Conservation (phyloP, 768 basidiomycete genomes). For the Tubosaeta sp. region DNA sequence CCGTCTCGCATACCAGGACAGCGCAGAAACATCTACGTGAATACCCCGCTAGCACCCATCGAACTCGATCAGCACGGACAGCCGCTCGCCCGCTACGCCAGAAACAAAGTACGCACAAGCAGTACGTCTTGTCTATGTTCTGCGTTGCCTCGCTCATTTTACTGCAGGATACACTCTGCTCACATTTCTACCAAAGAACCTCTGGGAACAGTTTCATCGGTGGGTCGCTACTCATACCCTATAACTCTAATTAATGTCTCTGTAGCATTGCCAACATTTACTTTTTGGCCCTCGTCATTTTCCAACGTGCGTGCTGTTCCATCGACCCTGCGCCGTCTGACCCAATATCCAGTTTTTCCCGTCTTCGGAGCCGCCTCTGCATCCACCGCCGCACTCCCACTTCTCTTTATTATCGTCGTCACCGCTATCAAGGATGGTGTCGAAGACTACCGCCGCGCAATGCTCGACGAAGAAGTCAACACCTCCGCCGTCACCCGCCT, state of each 20-base stretch:
- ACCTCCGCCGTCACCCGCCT: slow-evolving; percentile 90
- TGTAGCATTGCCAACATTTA: slow-evolving; percentile 85
- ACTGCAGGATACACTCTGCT: slow-evolving; percentile 78
- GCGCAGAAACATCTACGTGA: slow-evolving; percentile 79
- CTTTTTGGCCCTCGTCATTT: slow-evolving; percentile 77
- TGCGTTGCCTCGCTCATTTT: not conserved
- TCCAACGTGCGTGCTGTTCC: slow-evolving; percentile 54
- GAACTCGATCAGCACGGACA: slow-evolving; percentile 74
- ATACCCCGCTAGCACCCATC: slow-evolving; percentile 56
- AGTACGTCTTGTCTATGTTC: slow-evolving; percentile 49
- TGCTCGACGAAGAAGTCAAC: slow-evolving; percentile 91
- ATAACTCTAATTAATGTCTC: not conserved
- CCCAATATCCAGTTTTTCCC: slow-evolving; percentile 60
- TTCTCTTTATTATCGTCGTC: slow-evolving; percentile 80
- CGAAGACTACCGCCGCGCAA: slow-evolving; percentile 90
- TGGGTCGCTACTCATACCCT: slow-evolving; percentile 14
- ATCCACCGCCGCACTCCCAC: slow-evolving; percentile 76
- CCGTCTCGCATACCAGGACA: slow-evolving; percentile 39
- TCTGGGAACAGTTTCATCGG: slow-evolving; percentile 94
- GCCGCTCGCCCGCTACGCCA: slow-evolving; percentile 69
- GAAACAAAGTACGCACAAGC: slow-evolving; percentile 93
- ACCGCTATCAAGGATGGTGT: slow-evolving; percentile 95
- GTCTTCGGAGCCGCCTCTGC: slow-evolving; percentile 87
- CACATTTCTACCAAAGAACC: slow-evolving; percentile 90
- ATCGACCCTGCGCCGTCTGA: slow-evolving; percentile 7